Conservation (phyloP, 2,329 filamentous ascomycete genomes). For the Tolypocladium album region DNA sequence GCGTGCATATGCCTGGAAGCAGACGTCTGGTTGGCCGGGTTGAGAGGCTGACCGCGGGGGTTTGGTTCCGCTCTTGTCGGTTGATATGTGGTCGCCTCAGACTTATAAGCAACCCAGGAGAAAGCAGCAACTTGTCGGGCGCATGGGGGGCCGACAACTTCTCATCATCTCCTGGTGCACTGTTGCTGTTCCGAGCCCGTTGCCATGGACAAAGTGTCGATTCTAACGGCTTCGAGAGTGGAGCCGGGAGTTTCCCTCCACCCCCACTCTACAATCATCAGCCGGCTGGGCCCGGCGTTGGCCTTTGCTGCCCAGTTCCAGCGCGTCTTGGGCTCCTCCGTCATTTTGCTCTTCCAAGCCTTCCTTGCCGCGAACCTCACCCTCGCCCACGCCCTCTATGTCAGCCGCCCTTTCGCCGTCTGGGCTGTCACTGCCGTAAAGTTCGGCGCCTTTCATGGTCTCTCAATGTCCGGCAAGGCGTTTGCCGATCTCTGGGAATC, state of each 20-base stretch:
- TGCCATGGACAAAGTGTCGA: slow-evolving; percentile 22
- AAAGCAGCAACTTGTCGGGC: background rate
- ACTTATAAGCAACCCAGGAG: background rate
- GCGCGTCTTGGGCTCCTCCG: slow-evolving; percentile 18
- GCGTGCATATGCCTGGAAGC: background rate
- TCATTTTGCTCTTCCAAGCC: slow-evolving; percentile 19
- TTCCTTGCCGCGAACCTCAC: slow-evolving; percentile 18
- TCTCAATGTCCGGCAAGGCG: slow-evolving; percentile 16
- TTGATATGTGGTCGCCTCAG: background rate
- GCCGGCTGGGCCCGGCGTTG: slow-evolving; percentile 22
- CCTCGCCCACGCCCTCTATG: slow-evolving; percentile 11
- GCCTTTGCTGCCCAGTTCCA: slow-evolving; percentile 23
- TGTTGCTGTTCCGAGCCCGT: background rate
- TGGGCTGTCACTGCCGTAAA: slow-evolving; percentile 16
- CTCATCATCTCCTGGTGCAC: background rate
- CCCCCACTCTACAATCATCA: slow-evolving; percentile 20
- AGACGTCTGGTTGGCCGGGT: background rate
- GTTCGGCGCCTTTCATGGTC: slow-evolving; percentile 16
- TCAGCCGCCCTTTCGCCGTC: slow-evolving; percentile 13
- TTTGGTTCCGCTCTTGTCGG: background rate
- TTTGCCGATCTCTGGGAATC: slow-evolving; percentile 25
- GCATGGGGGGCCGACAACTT: background rate
- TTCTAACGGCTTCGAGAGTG: slow-evolving; percentile 27
- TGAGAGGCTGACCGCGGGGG: background rate
- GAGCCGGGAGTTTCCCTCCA: slow-evolving; percentile 17